Base-by-base conservation (phyloP, 345 rosid species). In the Lumnitzera racemosa region DNA sequence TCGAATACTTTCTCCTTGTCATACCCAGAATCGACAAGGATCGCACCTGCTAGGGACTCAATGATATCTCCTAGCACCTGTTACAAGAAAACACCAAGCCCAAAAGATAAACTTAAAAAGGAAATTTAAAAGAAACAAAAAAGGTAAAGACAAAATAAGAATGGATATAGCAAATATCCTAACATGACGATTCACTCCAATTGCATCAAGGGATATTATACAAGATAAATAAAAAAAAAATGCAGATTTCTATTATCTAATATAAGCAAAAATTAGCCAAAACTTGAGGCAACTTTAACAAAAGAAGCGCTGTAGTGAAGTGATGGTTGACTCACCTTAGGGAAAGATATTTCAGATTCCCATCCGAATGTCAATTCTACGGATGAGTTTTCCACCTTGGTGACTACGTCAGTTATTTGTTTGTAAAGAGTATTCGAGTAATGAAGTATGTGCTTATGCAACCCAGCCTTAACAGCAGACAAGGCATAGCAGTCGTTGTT, bases 51-150 rank as follows among this genome's bases (percentile, higher is more conserved):
- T 46, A 94, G 61, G 3, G 99, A 88, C 68, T 94, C 97, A 1
- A 94, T 79, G 3, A 94, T 70, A 68, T 94, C 97, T 64, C 92
- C 99, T 14, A 94, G 90, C 23, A 81, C 96, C 99, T 94, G 72
- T 53, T 36, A 36, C 9, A 9, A 36, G 43, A 36, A 36, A 36
- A 36, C 11, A 36, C 7, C 43, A 36, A 27, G 43, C 43, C 31
- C 31, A 2, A 27, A 27, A 5, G 31, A 27, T 27, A 27, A 20
- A 27, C 31, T 27, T 20, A 20, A 20, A 20, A 27, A 27, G 31
- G 31, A 27, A 27, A 27, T 27, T 20, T 20, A 20, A 20, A 20
- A 20, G 20, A 20, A 20, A 20, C 20, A 20, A 20, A 20, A 20
- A 20, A 20, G 20, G 20, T 20, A 20, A 20, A 20, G 20, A 20